Evolutionary conservation across 2,329 filamentous ascomycete genomes (phyloP), one percentile per base, ranked within the genome.

Genomic region (Colletotrichum tabaci): DNA sequence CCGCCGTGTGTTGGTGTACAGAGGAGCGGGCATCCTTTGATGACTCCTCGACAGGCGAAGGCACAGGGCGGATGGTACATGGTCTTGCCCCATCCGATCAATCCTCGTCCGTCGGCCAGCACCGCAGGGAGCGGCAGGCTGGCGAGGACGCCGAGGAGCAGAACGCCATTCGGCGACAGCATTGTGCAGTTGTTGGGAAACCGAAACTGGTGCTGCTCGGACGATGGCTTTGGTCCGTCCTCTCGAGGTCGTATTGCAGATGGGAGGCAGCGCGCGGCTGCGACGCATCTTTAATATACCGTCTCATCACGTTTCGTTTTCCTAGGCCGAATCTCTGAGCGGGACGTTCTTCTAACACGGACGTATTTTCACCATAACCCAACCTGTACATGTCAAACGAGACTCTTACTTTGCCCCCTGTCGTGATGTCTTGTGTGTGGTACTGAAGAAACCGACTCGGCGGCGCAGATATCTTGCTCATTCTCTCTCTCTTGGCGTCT

Each of bases 41-140:
- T 67, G 23, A 80, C 77, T 9, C 67, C 70, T 6, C 80, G 80
- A 57, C 81, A 82, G 16, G 79, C 79, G 44, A 79, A 82, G 3
- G 79, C 77, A 67, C 81, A 83, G 1, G 78, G 73, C 15, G 80
- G 81, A 15, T 81, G 58, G 73, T 80, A 82, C 73, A 82, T 77
- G 0, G 75, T 77, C 63, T 80, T 82, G 16, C 80, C 80, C 71
- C 75, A 78, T 55, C 81, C 81, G 46, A 82, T 78, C n/a, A 82
- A 64, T 47, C 81, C 80, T 3, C 49, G 67, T 4, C 76, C 76
- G 23, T 77, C 76, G 46, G 46, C 46, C 46, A 47, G 30, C 18
- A 40, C 55, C 42, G 38, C 55, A 26, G 38, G 15, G 18, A 42
- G 16, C 10, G 40, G 38, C 55, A 57, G 55, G 12, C 30, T 35